Conservation (phyloP, 495 filamentous ascomycete species). For the Geopyxis carbonaria region DNA sequence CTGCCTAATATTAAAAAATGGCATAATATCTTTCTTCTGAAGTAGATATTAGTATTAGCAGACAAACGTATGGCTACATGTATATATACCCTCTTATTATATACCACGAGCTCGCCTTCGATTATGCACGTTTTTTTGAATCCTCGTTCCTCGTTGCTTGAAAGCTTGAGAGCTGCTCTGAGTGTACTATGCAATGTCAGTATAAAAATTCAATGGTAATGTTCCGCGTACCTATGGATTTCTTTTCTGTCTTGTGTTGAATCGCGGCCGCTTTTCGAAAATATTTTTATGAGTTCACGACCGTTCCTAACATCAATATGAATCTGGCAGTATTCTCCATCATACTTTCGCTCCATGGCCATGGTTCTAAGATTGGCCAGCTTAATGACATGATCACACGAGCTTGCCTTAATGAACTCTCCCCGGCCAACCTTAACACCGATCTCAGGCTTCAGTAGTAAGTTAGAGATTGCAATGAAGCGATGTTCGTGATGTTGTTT, state of each 20-base stretch:
- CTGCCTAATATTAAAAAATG: slow-evolving; percentile 66
- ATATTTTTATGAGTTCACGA: slow-evolving; percentile 49
- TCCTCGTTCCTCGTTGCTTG: slow-evolving; percentile 33
- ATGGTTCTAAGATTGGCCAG: slow-evolving; percentile 42
- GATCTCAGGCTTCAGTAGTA: slow-evolving; percentile 40
- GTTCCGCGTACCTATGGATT: slow-evolving; percentile 36
- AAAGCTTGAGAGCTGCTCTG: slow-evolving; percentile 40
- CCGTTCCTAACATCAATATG: slow-evolving; percentile 52
- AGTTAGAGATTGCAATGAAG: slow-evolving; percentile 14
- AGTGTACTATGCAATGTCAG: slow-evolving; percentile 28
- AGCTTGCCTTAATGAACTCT: slow-evolving; percentile 54
- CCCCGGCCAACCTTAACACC: slow-evolving; percentile 64
- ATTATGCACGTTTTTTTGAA: slow-evolving; percentile 51
- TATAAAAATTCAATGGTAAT: neutral
- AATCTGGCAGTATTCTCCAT: slow-evolving; percentile 46
- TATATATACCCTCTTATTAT: too few relatives aligned
- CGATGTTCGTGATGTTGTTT: slow-evolving; percentile 4
- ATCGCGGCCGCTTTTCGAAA: slow-evolving; percentile 82
- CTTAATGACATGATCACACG: slow-evolving; percentile 55
- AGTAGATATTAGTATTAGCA: slow-evolving; percentile 4
- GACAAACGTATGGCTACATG: neutral
- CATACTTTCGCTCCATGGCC: slow-evolving; percentile 67
- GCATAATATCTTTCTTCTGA: slow-evolving; percentile 33
- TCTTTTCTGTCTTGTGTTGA: slow-evolving; percentile 52
- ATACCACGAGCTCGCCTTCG: slow-evolving; percentile 70